These are phyloP conservation scores for Microbotryum saponariae DNA, from an alignment of 1,284 basidiomycete species.

Conservation along the genomic window DNA sequence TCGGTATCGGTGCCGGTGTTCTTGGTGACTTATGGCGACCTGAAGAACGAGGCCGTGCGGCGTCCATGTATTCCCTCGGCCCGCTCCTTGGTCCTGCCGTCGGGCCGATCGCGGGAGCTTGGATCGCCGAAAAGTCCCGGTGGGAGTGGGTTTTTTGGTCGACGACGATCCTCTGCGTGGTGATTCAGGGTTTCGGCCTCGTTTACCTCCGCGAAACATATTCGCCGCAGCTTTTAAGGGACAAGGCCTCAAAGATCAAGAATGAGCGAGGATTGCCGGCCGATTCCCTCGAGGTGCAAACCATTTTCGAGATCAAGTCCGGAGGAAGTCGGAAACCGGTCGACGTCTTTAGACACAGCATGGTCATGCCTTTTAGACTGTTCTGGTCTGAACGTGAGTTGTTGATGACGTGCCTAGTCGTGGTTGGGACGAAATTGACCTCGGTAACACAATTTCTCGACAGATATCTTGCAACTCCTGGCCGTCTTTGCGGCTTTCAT, in stretches of 20 bases:
- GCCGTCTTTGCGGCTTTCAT: constrained; percentile 51
- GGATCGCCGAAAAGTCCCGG: constrained; percentile 55
- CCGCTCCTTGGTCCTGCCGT: constrained; percentile 33
- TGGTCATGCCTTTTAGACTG: constrained; percentile 48
- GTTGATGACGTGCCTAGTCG: constrained; percentile 42
- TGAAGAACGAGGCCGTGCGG: constrained; percentile 59
- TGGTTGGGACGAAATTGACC: neutral
- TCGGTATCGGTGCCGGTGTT: constrained; percentile 47
- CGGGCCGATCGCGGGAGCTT: constrained; percentile 44
- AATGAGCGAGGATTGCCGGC: constrained; percentile 38
- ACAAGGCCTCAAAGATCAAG: constrained; percentile 44
- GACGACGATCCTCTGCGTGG: constrained; percentile 46
- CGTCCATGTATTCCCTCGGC: constrained; percentile 61
- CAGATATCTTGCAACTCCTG: constrained; percentile 36
- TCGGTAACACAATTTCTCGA: neutral
- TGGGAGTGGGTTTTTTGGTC: constrained; percentile 52
- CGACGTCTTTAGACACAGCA: constrained; percentile 37
- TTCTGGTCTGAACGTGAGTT: constrained; percentile 46
- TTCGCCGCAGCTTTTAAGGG: constrained; percentile 37
- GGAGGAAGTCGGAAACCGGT: constrained; percentile 29
- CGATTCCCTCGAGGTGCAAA: constrained; percentile 34
- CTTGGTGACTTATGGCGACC: constrained; percentile 62
- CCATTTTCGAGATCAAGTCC: constrained; percentile 26
- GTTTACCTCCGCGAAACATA: constrained; percentile 38
- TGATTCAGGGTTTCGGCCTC: constrained; percentile 48